phyloP scores from a whole-genome alignment of 2,329 filamentous ascomycete genomes.

The Rhynchosporium agropyri region DNA sequence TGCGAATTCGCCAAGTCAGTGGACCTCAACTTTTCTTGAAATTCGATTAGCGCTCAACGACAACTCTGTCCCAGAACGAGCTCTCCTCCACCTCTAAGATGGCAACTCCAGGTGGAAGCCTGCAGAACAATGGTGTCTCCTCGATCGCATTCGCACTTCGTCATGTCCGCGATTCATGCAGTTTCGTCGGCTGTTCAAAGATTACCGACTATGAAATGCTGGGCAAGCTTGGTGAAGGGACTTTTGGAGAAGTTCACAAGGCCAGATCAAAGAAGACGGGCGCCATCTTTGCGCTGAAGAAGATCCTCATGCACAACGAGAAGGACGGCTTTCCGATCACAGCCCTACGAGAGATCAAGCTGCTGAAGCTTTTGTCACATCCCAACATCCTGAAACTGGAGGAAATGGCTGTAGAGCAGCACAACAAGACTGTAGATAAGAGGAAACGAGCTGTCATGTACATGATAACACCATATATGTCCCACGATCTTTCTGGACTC shows the following conservation, averaged over 20 bases:
- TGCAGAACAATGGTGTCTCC: slow-evolving; percentile 45
- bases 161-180: slow-evolving; percentile 53
- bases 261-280: slow-evolving; percentile 77
- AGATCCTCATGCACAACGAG: slow-evolving; percentile 99
- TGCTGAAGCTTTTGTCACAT: slow-evolving; percentile 93
- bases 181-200: slow-evolving; percentile 82
- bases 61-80: neutral
- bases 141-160: slow-evolving; percentile 59
- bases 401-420: slow-evolving; percentile 92
- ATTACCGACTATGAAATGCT: slow-evolving; percentile 79
- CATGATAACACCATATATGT: slow-evolving; percentile 99
- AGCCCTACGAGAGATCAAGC: slow-evolving; percentile 93
- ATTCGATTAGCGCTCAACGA: neutral
- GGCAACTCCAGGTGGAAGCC: slow-evolving; percentile 33
- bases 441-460: slow-evolving; percentile 87
- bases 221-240: slow-evolving; percentile 89
- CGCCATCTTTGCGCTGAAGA: slow-evolving; percentile 84
- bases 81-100: slow-evolving; percentile 20
- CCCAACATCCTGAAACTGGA: slow-evolving; percentile 83
- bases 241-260: slow-evolving; percentile 96
- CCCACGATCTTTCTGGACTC: slow-evolving; percentile 95
- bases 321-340: slow-evolving; percentile 99
- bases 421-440: slow-evolving; percentile 64
- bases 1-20: slow-evolving; percentile 5
- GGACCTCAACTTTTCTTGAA: neutral